phyloP scores from a whole-genome alignment of 495 filamentous ascomycete genomes.

The Recurvomyces mirabilis region DNA sequence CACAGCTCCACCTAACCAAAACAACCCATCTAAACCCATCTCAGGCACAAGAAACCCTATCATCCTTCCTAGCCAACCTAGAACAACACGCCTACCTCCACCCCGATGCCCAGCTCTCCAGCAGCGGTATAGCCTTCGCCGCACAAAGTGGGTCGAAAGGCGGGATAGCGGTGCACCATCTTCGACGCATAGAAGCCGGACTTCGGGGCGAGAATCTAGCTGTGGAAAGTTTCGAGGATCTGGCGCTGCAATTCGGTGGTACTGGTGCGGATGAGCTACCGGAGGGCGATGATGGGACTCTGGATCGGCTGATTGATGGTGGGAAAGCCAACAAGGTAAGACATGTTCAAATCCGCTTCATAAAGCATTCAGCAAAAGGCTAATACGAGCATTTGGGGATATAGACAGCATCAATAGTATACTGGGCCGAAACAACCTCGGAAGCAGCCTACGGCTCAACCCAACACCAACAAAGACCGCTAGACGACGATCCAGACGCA shows the following conservation, averaged over 20 bases:
- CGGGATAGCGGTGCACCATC: constrained; percentile 50
- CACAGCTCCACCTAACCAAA: constrained; percentile 34
- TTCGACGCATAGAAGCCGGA: constrained; percentile 55
- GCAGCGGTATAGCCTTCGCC: constrained; percentile 42
- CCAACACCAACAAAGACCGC: constrained; percentile 3
- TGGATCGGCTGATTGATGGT: constrained; percentile 14
- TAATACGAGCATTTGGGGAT: no score
- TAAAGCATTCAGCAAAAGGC: no score
- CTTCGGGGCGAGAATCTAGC: constrained; percentile 47
- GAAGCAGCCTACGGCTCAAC: constrained; percentile 3
- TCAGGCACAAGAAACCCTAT: constrained; percentile 44
- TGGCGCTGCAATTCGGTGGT: constrained; percentile 8
- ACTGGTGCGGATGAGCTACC: constrained; percentile 1
- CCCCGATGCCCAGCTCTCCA: constrained; percentile 52
- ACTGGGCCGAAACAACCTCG: background rate
- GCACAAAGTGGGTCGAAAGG: constrained; percentile 41
- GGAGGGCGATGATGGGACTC: constrained; percentile 11
- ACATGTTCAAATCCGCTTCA: no score
- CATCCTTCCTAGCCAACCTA: constrained; percentile 46
- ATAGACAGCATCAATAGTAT: no score
- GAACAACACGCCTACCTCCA: constrained; percentile 50
- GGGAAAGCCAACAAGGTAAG: background rate
- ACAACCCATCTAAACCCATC: constrained; percentile 36
- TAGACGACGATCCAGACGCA: constrained; percentile 29
- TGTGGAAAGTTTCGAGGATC: constrained; percentile 29